Evolutionary conservation across 1,284 basidiomycete genomes (phyloP).

Genomic region (Rhodotorula sp.): DNA sequence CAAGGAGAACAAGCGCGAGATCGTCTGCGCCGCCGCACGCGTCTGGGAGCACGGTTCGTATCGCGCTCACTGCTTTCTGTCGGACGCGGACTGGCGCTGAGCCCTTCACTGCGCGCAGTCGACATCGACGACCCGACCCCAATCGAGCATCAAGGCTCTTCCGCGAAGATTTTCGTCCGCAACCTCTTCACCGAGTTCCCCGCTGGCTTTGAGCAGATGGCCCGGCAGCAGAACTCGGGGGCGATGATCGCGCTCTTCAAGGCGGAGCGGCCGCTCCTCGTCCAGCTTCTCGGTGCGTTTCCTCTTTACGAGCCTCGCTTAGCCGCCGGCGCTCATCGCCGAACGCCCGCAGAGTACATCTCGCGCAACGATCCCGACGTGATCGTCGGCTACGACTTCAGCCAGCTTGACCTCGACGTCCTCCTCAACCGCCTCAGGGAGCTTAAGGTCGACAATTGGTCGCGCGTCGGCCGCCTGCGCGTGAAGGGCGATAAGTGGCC

Average conservation of each 20-base stretch:
- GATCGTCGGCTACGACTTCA: conserved; percentile 91
- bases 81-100: not conserved
- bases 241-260: conserved; percentile 66
- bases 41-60: conserved; percentile 86
- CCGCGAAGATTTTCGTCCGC: conserved; percentile 81
- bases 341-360: conserved; percentile 63
- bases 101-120: conserved; percentile 56
- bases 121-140: conserved; percentile 86
- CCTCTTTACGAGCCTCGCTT: too few species aligned
- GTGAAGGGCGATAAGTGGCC: conserved; percentile 70
- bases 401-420: conserved; percentile 88
- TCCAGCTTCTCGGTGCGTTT: conserved; percentile 69
- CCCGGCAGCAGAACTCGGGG: conserved; percentile 51
- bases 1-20: conserved; percentile 87
- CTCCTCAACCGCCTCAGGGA: conserved; percentile 89
- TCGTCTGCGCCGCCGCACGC: conserved; percentile 80
- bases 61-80: conserved; percentile 3
- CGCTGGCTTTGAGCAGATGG: conserved; percentile 61
- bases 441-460: conserved; percentile 88
- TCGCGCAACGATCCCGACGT: conserved; percentile 91
- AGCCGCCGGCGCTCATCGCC: not conserved
- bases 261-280: conserved; percentile 78
- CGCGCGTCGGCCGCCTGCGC: conserved; percentile 87
- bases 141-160: conserved; percentile 78
- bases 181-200: conserved; percentile 70